Evolutionary conservation across 2,329 filamentous ascomycete species (phyloP).

Genomic region (Tetracladium maxilliforme): DNA sequence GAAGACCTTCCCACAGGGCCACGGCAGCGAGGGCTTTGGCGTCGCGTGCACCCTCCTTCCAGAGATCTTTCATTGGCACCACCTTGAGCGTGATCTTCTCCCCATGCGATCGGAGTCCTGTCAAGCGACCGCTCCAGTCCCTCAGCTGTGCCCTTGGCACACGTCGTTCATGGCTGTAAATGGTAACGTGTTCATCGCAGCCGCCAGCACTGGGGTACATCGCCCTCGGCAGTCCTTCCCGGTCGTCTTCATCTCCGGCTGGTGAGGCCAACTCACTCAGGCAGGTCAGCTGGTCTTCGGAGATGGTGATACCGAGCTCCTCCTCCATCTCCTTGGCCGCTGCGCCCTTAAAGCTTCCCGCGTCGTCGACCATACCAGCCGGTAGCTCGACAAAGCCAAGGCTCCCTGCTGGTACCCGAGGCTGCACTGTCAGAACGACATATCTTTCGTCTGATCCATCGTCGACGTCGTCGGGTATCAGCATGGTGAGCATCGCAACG

Average conservation of each 20-base stretch:
- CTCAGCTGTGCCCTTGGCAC: constrained; percentile 31
- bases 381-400: constrained; percentile 40
- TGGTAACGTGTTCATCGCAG: constrained; percentile 44
- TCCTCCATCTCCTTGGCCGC: constrained; percentile 47
- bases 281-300: constrained; percentile 27
- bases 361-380: constrained; percentile 41
- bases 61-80: constrained; percentile 38
- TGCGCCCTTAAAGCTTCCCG: constrained; percentile 36
- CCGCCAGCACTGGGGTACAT: constrained; percentile 44
- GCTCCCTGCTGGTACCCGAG: constrained; percentile 38
- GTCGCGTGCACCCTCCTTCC: constrained; percentile 41
- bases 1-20: constrained; percentile 42
- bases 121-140: constrained; percentile 41
- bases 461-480: constrained; percentile 28
- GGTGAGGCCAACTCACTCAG: constrained; percentile 33
- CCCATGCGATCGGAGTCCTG: constrained; percentile 39
- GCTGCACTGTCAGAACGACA: constrained; percentile 43
- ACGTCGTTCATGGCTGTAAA: constrained; percentile 39
- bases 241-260: constrained; percentile 9
- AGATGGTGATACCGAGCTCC: constrained; percentile 40
- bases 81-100: constrained; percentile 49
- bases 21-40: constrained; percentile 43
- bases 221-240: constrained; percentile 26
- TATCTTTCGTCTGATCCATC: constrained; percentile 28
- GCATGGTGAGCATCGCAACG: constrained; percentile 39